Evolutionary conservation across 2,329 filamentous ascomycete genomes (phyloP).

Genomic region (Microdochium paspali): DNA sequence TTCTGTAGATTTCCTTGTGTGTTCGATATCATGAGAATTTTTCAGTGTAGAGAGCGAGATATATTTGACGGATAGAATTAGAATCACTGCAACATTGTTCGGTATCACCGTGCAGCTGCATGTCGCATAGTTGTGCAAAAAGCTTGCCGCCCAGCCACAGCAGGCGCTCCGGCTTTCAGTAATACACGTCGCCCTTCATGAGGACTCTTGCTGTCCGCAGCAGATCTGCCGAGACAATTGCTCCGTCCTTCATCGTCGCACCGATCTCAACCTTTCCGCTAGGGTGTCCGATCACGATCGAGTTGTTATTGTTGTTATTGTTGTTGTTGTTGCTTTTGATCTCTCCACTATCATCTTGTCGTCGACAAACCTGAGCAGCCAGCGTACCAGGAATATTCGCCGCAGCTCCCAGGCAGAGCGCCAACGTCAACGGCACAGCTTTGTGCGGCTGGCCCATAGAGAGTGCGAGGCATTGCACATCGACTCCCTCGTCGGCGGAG

Average conservation of each 20-base stretch:
- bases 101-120: not conserved
- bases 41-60: too few species aligned
- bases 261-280: constrained; percentile 36
- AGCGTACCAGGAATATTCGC: constrained; percentile 30
- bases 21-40: too few species aligned
- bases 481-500: constrained; percentile 11
- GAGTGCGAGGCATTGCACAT: constrained; percentile 36
- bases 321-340: constrained; percentile 3
- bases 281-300: constrained; percentile 34
- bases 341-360: constrained; percentile 4
- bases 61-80: too few species aligned
- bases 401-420: constrained; percentile 28
- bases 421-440: constrained; percentile 29
- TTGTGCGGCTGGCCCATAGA: constrained; percentile 35
- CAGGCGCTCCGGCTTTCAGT: constrained; percentile 11
- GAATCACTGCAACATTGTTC: too few species aligned
- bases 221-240: constrained; percentile 32
- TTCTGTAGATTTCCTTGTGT: too few species aligned
- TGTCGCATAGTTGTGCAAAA: not conserved
- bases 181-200: constrained; percentile 40
- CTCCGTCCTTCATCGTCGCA: constrained; percentile 25
- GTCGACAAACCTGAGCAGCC: constrained; percentile 17
- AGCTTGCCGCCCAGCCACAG: not conserved
- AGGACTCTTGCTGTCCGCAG: constrained; percentile 36
- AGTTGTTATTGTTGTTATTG: constrained; percentile 1